Conservation (phyloP, 23 red algal genomes). For the Gracilaria vermiculophylla region DNA sequence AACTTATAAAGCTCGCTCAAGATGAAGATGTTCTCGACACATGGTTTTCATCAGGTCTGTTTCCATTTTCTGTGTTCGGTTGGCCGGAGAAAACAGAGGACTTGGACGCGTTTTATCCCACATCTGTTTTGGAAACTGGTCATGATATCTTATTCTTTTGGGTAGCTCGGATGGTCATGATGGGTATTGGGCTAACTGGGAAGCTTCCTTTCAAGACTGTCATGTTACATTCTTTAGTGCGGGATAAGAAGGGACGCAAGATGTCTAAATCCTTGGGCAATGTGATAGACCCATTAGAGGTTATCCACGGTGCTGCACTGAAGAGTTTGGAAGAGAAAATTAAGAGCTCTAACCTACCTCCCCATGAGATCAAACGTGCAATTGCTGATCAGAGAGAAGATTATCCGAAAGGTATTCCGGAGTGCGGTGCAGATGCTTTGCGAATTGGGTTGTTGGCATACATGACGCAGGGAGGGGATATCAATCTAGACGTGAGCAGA, state of each 20-base stretch:
- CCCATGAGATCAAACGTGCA: constrained; percentile 79
- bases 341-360: constrained; percentile 68
- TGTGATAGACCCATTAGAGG: constrained; percentile 97
- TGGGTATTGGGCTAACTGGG: constrained; percentile 85
- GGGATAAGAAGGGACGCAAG: constrained; percentile 97
- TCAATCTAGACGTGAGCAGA: constrained; percentile 93
- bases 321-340: constrained; percentile 74
- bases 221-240: constrained; percentile 88
- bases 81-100: constrained; percentile 84
- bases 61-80: constrained; percentile 99
- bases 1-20: constrained; percentile 62
- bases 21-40: constrained; percentile 99
- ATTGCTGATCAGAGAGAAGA: constrained; percentile 71
- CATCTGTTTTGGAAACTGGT: constrained; percentile 93
- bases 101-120: constrained; percentile 89
- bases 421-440: constrained; percentile 96
- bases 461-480: constrained; percentile 87
- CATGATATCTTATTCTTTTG: constrained; percentile 99
- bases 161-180: constrained; percentile 99
- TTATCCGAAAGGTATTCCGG: constrained; percentile 89
- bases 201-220: constrained; percentile 93
- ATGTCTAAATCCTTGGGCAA: constrained; percentile 99
- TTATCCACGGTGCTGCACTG: constrained; percentile 79
- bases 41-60: constrained; percentile 99
- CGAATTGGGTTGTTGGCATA: constrained; percentile 96